A percentile compares a stretch with the other conserved stretches of the same genome.
phyloP scores from a whole-genome alignment of 1,284 basidiomycete genomes.

The Ceratobasidium papillatum region DNA sequence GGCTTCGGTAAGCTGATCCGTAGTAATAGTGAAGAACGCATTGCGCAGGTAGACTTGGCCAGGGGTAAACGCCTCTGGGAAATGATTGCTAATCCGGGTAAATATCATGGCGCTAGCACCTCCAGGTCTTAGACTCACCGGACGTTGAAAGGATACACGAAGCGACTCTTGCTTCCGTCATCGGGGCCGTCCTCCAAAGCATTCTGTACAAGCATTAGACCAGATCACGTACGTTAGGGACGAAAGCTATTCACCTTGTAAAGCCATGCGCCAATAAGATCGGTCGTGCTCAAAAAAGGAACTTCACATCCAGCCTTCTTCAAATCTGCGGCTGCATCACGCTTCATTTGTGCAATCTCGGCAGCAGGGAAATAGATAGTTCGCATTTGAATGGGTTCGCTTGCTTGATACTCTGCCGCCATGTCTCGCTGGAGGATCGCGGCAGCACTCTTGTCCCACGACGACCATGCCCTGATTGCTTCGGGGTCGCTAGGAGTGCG shows the following conservation, averaged over 20 bases:
- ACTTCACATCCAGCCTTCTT: background rate
- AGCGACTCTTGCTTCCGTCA: background rate
- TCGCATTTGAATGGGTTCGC: constrained; percentile 8
- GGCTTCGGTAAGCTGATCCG: constrained; percentile 4
- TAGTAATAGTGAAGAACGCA: background rate
- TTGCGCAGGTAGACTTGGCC: constrained; percentile 13
- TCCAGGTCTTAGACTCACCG: background rate
- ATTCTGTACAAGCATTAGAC: constrained; percentile 5
- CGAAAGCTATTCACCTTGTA: constrained; percentile 9
- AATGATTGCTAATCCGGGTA: background rate
- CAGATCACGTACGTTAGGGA: background rate
- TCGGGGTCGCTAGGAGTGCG: background rate
- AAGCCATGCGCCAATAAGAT: constrained; percentile 17
- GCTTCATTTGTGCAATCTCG: constrained; percentile 6
- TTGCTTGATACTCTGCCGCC: background rate
- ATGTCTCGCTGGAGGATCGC: background rate
- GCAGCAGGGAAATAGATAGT: constrained; percentile 33
- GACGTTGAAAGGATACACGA: constrained; percentile 11
- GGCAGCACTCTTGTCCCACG: background rate
- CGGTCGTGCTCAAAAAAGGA: constrained; percentile 14
- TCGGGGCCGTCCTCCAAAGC: background rate
- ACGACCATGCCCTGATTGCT: background rate
- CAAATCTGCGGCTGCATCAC: background rate
- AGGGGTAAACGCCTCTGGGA: constrained; percentile 2
- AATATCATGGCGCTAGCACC: background rate